Conservation (phyloP, 352 stramenopile genomes). For the Blastocystis sp. region DNA sequence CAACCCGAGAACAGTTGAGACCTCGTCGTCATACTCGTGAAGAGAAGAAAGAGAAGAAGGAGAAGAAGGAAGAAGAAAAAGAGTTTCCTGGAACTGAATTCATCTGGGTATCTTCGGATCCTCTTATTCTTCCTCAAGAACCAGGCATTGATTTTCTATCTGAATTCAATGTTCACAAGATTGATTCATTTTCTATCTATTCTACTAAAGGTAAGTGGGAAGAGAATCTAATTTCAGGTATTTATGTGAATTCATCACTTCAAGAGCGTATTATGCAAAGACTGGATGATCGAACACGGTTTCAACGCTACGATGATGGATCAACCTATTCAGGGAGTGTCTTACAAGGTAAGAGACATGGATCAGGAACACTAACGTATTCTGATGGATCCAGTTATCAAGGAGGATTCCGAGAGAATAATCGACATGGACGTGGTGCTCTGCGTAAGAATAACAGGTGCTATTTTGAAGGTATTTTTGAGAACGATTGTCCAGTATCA, state of each 20-base stretch:
- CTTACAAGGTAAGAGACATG: not conserved
- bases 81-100: not conserved
- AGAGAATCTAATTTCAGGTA: not conserved
- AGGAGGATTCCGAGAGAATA: conserved; percentile 10
- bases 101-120: not conserved
- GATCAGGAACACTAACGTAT: not conserved
- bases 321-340: not conserved
- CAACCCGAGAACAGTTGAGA: not conserved
- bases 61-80: not conserved
- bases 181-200: not conserved
- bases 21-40: not conserved
- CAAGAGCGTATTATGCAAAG: not conserved
- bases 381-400: conserved; percentile 17
- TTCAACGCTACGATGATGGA: not conserved
- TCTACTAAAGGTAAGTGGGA: not conserved
- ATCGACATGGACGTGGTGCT: not conserved
- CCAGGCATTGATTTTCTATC: not conserved
- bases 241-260: not conserved
- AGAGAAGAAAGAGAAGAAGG: not conserved
- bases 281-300: no score
- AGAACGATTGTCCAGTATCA: not conserved
- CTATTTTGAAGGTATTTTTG: conserved; percentile 16
- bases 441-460: not conserved
- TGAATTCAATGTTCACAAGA: no score
- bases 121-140: not conserved